Evolutionary conservation across 202 grass and related monocot species (phyloP).

Genomic region (Cymbopogon flexuosus): DNA sequence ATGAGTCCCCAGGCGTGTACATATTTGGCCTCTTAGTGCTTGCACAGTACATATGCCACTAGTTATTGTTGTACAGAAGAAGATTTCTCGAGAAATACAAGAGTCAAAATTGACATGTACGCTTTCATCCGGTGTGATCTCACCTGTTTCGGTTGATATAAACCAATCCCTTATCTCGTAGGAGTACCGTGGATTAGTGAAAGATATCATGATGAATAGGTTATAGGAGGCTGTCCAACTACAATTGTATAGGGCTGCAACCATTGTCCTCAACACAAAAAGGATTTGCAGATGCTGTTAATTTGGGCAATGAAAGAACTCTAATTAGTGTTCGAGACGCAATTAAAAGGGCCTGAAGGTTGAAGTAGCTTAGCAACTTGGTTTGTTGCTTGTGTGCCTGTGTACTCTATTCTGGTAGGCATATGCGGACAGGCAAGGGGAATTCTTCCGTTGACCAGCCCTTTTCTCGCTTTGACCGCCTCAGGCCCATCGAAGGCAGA

Average conservation of each 20-base stretch:
- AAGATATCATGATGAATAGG: not conserved
- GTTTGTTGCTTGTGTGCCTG: not conserved
- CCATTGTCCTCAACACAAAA: not conserved
- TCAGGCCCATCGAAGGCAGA: constrained; percentile 5
- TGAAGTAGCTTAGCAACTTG: not conserved
- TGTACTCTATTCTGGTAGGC: not conserved
- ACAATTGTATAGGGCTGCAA: not conserved
- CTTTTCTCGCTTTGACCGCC: constrained; percentile 24
- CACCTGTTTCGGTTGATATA: not conserved
- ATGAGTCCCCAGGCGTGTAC: constrained; percentile 17
- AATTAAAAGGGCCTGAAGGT: not conserved
- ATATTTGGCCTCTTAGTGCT: constrained; percentile 28
- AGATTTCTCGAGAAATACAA: not conserved
- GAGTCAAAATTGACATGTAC: not conserved
- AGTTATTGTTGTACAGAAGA: constrained; percentile 33
- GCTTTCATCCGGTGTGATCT: not conserved
- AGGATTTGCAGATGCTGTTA: not conserved
- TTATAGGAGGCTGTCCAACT: not conserved
- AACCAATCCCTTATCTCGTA: not conserved
- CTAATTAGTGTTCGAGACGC: not conserved
- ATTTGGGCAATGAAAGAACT: not conserved
- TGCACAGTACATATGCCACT: constrained; percentile 18
- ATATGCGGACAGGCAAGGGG: not conserved
- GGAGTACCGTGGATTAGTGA: not conserved
- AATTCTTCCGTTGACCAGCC: not conserved